These are phyloP conservation scores for Areca catechu DNA, from an alignment of 176 grass and related monocot species.

Conservation along the genomic window DNA sequence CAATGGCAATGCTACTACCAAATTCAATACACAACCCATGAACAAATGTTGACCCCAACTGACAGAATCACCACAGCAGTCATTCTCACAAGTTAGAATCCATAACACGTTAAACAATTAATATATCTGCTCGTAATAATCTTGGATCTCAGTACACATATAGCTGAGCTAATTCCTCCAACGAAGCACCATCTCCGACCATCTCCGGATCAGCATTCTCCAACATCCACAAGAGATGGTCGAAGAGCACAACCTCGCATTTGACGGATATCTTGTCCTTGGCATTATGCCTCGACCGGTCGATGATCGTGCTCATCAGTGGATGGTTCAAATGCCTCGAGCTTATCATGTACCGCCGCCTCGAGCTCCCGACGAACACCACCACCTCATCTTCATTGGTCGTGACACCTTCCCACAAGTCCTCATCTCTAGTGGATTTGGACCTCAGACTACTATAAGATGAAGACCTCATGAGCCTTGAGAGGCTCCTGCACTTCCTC, in stretches of 20 bases:
- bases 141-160: conserved; percentile 32
- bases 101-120: too few relatives aligned
- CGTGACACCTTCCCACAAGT: neutral
- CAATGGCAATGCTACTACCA: too few relatives aligned
- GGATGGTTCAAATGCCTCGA: conserved; percentile 66
- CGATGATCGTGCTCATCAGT: conserved; percentile 58
- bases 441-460: conserved; percentile 64
- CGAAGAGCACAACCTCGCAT: conserved; percentile 89
- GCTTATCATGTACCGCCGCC: conserved; percentile 64
- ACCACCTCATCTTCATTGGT: neutral
- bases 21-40: too few relatives aligned
- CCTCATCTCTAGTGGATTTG: conserved; percentile 36
- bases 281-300: neutral
- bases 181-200: conserved; percentile 23
- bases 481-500: conserved; percentile 73
- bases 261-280: conserved; percentile 32
- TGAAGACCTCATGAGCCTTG: conserved; percentile 26
- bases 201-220: conserved; percentile 37
- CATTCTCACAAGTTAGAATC: too few relatives aligned
- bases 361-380: conserved; percentile 67
- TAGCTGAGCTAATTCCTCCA: conserved; percentile 70
- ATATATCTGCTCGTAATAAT: too few relatives aligned
- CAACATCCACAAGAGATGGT: conserved; percentile 93
- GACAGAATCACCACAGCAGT: too few relatives aligned
- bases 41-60: too few relatives aligned